Evolutionary conservation across 2,329 filamentous ascomycete species (phyloP), one percentile per base, ranked within the genome.

Genomic region (Alternaria panax): DNA sequence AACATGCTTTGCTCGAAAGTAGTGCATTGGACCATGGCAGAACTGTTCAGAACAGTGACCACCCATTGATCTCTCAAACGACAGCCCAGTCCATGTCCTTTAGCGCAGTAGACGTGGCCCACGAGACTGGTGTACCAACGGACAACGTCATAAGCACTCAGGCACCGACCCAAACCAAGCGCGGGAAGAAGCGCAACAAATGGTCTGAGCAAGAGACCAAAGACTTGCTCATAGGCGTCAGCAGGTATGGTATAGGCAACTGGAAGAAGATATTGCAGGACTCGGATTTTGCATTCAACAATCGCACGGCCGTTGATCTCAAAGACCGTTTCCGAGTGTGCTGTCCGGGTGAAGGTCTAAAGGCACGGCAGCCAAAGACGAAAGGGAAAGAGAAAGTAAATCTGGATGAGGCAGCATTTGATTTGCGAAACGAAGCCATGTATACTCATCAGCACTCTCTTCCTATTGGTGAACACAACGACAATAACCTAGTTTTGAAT

Each of bases 201-300:
- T 90, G 87, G 87, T 84, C 84, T 1, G 83, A 88, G n/a, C 79
- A 86, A 62, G 87, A 90, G 72, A 89, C 87, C 0, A 80, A 79
- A 27, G 80, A 85, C 63, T 72, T 90, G 25, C 77, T 89, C 12
- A 79, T 82, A 57, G 87, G 87, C 0, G 87, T 88, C 8, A 81
- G 84, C 36, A 84, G 82, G 62, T 88, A 86, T 66, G 87, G 87
- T 2, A 85, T 88, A 60, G 87, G 87, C 3, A 87, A 83, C 62
- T 90, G 87, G 87, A 89, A 87, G 56, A 84, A 83, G 63, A 89
- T 90, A 18, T 71, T 88, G 25, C 79, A 84, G 3, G 84, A 85
- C 63, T 73, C 83, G 16, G 84, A 87, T 32, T 84, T 86, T 58
- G 78, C 77, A 3, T 89, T 90, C 69, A 81, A 86, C 60, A 80